Evolutionary conservation across 441 rosid genomes (phyloP).

Genomic region (Bruguiera hainesii): DNA sequence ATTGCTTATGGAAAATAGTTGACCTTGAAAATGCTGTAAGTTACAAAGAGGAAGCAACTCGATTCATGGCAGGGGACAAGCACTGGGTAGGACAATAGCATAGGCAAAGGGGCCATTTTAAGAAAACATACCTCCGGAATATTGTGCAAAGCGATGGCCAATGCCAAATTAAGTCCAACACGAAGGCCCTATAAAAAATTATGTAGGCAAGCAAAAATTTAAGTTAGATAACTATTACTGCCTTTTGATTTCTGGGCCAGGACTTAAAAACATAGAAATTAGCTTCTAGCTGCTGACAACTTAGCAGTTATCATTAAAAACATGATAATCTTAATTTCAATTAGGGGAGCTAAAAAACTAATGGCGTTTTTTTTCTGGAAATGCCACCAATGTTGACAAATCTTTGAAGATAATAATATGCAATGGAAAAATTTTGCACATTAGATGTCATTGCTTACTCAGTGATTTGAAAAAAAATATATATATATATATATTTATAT

Average conservation of each 20-base stretch:
- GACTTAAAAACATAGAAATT: neutral
- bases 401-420: neutral
- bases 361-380: neutral
- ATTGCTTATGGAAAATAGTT: neutral
- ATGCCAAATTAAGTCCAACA: conserved; percentile 92
- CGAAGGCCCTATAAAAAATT: conserved; percentile 66
- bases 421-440: neutral
- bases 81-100: conserved; percentile 1
- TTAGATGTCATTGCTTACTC: neutral
- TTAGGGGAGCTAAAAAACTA: neutral
- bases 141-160: conserved; percentile 98
- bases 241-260: neutral
- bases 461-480: neutral
- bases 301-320: neutral
- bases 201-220: conserved; percentile 16
- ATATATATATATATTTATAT: too few relatives aligned
- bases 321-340: neutral
- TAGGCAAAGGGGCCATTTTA: conserved; percentile 4
- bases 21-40: neutral
- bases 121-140: conserved; percentile 82
- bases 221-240: conserved; percentile 5
- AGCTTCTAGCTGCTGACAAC: neutral
- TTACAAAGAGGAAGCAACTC: neutral
- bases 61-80: neutral
- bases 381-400: too few relatives aligned